Evolutionary conservation across 768 basidiomycete species (phyloP), one percentile per base, ranked within the genome.

Genomic region (Pleurotus sapidus): DNA sequence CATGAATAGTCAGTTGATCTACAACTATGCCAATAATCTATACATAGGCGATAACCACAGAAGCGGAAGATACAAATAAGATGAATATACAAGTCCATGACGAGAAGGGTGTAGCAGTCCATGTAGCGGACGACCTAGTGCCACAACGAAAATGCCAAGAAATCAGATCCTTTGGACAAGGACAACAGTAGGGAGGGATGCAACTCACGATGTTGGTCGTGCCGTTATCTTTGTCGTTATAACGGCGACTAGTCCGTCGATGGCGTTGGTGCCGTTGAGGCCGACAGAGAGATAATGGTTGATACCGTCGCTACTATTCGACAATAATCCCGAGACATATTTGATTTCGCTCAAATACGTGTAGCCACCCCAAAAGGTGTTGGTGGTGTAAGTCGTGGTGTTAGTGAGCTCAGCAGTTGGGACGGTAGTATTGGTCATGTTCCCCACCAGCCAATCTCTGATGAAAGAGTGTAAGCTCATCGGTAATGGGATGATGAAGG

Each of bases 401-500:
- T 89, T 86, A n/a, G 80, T 84, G 47, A 89, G 63, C 40, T 73
- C 68, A 37, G 63, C 63, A 0, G 84, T 81, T 15, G 77, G 73
- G 55, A 88, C 73, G 8, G 69, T 45, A 20, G 77, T 73, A 18
- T 72, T 67, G 0, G 93, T 94, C 20, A 89, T 86, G 66, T 94
- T 94, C 18, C 89, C 91, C 23, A 95, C 74, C n/a, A 96, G 72
- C 78, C 83, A 89, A 67, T 97, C 93, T 23, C 94, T 86, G 56
- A 14, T 23, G 15, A 18, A 1, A 20, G 30, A n/a, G 37, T 27
- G 8, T 23, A 40, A 20, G 23, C 45, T 25, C 34, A 18, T 12
- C 55, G n/a, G 14, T 9, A 30, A 37, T 9, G 11, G 20, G 6
- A 11, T 6, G 23, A 5, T 15, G 27, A 30, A 34, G 46, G 14